Conservation (phyloP, 2,329 filamentous ascomycete genomes). For the Ascochyta fabae region DNA sequence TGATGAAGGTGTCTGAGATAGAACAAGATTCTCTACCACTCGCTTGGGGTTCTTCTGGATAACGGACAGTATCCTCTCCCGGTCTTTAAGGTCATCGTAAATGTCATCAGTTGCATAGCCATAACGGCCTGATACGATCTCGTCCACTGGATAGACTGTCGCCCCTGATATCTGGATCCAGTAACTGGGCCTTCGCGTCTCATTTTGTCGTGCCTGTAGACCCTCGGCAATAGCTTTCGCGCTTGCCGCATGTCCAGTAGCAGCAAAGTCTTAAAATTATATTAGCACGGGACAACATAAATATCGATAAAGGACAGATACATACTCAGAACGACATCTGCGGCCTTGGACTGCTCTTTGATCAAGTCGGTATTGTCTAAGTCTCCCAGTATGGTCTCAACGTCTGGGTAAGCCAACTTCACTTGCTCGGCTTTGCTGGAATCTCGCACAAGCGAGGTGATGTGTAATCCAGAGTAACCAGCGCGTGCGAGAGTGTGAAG, state of each 20-base stretch:
- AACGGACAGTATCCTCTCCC: conserved; percentile 7
- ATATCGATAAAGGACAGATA: background rate
- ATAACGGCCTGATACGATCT: conserved; percentile 13
- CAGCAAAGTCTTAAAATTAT: conserved; percentile 12
- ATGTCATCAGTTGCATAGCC: conserved; percentile 9
- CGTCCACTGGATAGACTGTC: conserved; percentile 13
- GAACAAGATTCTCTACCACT: conserved; percentile 23
- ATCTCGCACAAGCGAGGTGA: conserved; percentile 16
- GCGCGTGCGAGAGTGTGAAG: conserved; percentile 12
- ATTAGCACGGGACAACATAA: background rate
- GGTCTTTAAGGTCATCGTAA: conserved; percentile 18
- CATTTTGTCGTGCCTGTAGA: conserved; percentile 8
- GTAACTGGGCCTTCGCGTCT: conserved; percentile 6
- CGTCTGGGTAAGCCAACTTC: conserved; percentile 7
- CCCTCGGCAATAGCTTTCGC: conserved; percentile 19
- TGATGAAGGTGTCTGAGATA: conserved; percentile 13
- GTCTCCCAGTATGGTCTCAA: conserved; percentile 12
- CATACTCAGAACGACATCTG: conserved; percentile 18
- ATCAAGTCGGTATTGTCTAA: conserved; percentile 13
- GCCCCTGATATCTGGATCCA: conserved; percentile 24
- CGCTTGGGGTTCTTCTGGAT: conserved; percentile 20
- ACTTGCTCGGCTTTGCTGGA: conserved; percentile 14
- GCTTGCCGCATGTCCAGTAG: conserved; percentile 18
- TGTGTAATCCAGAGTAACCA: conserved; percentile 2
- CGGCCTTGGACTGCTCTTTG: conserved; percentile 10